These are phyloP conservation scores for Olyra latifolia DNA, from an alignment of 176 grass and related monocot genomes.

Conservation along the genomic window DNA sequence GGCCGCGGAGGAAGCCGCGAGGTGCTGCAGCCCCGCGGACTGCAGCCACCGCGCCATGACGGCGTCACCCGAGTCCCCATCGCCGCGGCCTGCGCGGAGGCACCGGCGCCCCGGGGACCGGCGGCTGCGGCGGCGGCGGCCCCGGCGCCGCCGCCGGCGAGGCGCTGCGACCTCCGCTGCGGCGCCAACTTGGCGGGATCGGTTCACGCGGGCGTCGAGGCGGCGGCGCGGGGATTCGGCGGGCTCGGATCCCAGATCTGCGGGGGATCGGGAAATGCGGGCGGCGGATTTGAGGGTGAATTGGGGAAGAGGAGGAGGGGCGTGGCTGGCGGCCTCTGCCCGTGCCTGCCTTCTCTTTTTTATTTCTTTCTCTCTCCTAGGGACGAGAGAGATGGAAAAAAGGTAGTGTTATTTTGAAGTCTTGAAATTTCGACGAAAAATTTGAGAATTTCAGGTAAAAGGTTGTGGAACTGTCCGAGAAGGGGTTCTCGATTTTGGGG, in stretches of 20 bases:
- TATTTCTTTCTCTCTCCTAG: background rate
- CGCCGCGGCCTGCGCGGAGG: slow-evolving; percentile 31
- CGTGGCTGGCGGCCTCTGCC: background rate
- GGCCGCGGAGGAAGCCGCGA: slow-evolving; percentile 53
- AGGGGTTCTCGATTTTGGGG: no score
- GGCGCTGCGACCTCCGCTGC: slow-evolving; percentile 94
- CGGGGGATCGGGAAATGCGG: slow-evolving; percentile 33
- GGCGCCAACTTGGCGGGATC: slow-evolving; percentile 82
- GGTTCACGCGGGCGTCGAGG: slow-evolving; percentile 32
- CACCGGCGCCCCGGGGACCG: background rate
- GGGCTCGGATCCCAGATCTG: slow-evolving; percentile 43
- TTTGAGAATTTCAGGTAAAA: no score
- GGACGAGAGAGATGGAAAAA: background rate
- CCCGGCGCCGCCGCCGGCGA: slow-evolving; percentile 75
- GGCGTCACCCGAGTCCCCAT: slow-evolving; percentile 73
- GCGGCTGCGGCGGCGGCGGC: slow-evolving; percentile 18
- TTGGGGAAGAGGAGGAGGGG: slow-evolving; percentile 26
- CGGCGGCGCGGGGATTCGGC: slow-evolving; percentile 27
- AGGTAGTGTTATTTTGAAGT: background rate
- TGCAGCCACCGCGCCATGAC: slow-evolving; percentile 98
- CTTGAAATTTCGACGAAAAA: background rate
- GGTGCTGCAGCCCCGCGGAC: slow-evolving; percentile 95
- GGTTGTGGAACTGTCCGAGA: no score
- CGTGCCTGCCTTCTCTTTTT: background rate
- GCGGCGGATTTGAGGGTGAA: slow-evolving; percentile 49